These are phyloP conservation scores for Ailanthus altissimus DNA, from an alignment of 345 rosid species.

Conservation along the genomic window DNA sequence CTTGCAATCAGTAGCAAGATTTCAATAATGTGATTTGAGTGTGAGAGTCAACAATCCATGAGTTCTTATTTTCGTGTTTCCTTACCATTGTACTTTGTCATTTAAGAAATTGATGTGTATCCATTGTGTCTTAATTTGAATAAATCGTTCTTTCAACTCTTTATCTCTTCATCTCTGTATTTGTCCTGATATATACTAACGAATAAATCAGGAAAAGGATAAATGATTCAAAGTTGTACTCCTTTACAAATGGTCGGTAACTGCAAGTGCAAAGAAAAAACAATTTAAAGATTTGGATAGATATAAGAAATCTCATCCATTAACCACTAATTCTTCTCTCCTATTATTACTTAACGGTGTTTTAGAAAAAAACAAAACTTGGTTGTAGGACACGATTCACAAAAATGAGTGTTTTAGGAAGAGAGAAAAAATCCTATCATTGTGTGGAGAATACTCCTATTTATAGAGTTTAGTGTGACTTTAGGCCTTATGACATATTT, in stretches of 20 bases:
- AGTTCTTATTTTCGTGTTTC: neutral
- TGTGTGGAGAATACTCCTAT: too few relatives aligned
- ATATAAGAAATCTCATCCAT: too few relatives aligned
- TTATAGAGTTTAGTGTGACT: too few relatives aligned
- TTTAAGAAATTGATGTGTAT: neutral
- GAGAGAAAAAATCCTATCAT: too few relatives aligned
- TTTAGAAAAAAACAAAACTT: too few relatives aligned
- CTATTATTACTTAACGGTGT: too few relatives aligned
- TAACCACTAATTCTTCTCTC: too few relatives aligned
- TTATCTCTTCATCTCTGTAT: neutral
- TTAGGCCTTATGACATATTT: too few relatives aligned
- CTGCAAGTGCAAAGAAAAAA: neutral
- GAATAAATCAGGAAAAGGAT: neutral
- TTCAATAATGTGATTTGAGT: constrained; percentile 1
- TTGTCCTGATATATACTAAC: neutral
- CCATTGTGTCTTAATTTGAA: neutral
- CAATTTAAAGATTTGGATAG: too few relatives aligned
- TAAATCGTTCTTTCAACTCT: neutral
- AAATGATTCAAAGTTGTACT: neutral
- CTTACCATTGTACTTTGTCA: neutral
- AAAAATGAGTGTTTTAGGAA: too few relatives aligned
- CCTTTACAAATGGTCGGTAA: neutral
- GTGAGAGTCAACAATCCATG: neutral
- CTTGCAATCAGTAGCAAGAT: neutral
- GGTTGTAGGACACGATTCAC: too few relatives aligned